Evolutionary conservation across 1,284 basidiomycete species (phyloP).

Genomic region (Apiotrichum domesticum): DNA sequence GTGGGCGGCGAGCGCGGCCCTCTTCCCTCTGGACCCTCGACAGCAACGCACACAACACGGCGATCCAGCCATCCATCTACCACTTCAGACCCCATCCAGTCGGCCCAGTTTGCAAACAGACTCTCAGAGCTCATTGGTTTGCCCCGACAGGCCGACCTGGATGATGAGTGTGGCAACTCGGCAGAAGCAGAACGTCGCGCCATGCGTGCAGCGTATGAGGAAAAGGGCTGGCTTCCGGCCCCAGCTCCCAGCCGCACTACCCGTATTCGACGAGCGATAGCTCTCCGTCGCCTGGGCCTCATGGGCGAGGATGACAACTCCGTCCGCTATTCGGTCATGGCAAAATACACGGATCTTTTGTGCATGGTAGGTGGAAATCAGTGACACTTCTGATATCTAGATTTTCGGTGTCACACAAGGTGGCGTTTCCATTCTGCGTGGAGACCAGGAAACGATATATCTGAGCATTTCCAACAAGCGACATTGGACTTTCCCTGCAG

Average conservation of each 20-base stretch:
- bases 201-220: constrained; percentile 25
- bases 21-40: too few species aligned
- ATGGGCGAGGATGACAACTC: constrained; percentile 17
- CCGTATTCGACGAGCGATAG: constrained; percentile 1
- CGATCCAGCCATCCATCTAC: too few species aligned
- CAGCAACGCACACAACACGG: too few species aligned
- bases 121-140: constrained; percentile 3
- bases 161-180: constrained; percentile 4
- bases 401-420: constrained; percentile 11
- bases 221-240: constrained; percentile 33
- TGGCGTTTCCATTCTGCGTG: constrained; percentile 12
- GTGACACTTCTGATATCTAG: constrained; percentile 7
- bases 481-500: neutral
- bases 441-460: constrained; percentile 10
- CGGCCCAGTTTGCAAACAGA: too few species aligned
- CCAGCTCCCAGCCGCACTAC: constrained; percentile 11
- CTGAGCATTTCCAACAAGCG: neutral
- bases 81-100: too few species aligned
- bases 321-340: constrained; percentile 27
- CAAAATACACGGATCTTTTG: constrained; percentile 35
- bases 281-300: constrained; percentile 25
- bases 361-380: constrained; percentile 20
- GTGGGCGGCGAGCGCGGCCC: neutral
- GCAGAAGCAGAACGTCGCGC: constrained; percentile 13
- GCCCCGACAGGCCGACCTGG: constrained; percentile 3